These are phyloP conservation scores for Paraconiothyrium sp. DNA, from an alignment of 2,329 filamentous ascomycete species.

Conservation along the genomic window DNA sequence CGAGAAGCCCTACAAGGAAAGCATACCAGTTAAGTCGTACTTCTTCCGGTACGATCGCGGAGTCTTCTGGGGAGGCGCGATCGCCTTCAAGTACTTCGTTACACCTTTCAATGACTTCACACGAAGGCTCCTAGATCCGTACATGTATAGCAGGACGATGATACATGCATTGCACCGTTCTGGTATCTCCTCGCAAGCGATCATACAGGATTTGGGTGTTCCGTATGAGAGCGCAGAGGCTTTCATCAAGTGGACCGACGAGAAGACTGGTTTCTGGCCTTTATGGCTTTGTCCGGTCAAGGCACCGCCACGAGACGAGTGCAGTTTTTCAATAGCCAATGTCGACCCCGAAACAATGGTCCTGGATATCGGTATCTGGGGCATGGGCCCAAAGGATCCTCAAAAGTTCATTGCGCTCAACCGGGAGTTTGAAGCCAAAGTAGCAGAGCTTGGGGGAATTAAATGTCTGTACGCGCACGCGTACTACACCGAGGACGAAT, in stretches of 20 bases:
- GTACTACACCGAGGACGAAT: conserved; percentile 78
- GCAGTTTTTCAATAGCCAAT: conserved; percentile 43
- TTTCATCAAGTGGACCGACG: conserved; percentile 64
- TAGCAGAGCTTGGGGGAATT: conserved; percentile 75
- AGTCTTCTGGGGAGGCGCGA: conserved; percentile 70
- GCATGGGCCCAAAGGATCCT: conserved; percentile 69
- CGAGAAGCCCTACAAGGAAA: conserved; percentile 43
- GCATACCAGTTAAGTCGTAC: conserved; percentile 62
- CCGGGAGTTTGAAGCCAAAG: conserved; percentile 74
- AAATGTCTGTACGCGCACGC: conserved; percentile 92
- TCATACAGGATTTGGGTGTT: conserved; percentile 71
- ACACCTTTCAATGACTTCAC: conserved; percentile 69
- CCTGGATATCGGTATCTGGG: conserved; percentile 74
- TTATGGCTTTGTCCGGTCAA: conserved; percentile 67
- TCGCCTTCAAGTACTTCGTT: conserved; percentile 69
- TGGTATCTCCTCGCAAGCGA: conserved; percentile 63
- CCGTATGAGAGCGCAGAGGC: conserved; percentile 62
- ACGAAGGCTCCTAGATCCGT: conserved; percentile 67
- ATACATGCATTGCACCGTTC: conserved; percentile 70
- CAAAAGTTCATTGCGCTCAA: conserved; percentile 74
- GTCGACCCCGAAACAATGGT: conserved; percentile 39
- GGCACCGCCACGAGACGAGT: conserved; percentile 32
- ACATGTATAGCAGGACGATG: conserved; percentile 69
- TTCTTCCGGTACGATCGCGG: conserved; percentile 71
- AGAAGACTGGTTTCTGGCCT: conserved; percentile 62